Conservation (phyloP, 148 eudicot genomes). For the Drosera capensis region DNA sequence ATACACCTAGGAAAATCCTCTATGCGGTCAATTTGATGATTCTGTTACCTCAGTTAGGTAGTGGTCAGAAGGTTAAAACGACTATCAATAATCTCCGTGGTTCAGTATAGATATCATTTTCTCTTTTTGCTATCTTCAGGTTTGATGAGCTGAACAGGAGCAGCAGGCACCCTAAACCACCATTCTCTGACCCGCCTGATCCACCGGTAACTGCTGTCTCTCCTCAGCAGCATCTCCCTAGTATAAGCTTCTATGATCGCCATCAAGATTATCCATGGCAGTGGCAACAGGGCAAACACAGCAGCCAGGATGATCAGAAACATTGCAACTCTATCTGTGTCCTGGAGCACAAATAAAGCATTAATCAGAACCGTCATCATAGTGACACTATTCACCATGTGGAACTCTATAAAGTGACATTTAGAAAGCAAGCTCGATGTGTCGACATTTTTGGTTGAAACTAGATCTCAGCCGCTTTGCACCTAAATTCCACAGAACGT, state of each 20-base stretch:
- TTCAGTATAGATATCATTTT: conserved; percentile 15
- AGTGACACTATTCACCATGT: no score
- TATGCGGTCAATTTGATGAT: no score
- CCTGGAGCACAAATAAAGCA: conserved; percentile 29
- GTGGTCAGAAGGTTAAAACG: neutral
- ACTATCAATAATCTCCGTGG: neutral
- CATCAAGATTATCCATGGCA: conserved; percentile 21
- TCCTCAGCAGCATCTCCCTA: conserved; percentile 64
- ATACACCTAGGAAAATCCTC: no score
- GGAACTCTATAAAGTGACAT: no score
- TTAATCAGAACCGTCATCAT: no score
- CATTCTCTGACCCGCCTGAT: conserved; percentile 59
- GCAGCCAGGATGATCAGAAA: conserved; percentile 29
- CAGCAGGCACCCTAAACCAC: conserved; percentile 83
- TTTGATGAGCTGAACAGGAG: conserved; percentile 62
- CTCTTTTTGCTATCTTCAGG: conserved; percentile 50
- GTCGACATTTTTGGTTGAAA: no score
- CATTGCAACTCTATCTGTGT: conserved; percentile 46
- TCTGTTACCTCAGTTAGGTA: neutral
- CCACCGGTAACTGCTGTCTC: conserved; percentile 39
- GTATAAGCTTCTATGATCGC: conserved; percentile 44
- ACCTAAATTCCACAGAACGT: no score
- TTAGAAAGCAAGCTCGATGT: no score
- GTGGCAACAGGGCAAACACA: conserved; percentile 35
- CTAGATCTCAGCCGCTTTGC: no score